These are phyloP conservation scores for Mycena metata DNA, from an alignment of 768 basidiomycete genomes.

Conservation along the genomic window DNA sequence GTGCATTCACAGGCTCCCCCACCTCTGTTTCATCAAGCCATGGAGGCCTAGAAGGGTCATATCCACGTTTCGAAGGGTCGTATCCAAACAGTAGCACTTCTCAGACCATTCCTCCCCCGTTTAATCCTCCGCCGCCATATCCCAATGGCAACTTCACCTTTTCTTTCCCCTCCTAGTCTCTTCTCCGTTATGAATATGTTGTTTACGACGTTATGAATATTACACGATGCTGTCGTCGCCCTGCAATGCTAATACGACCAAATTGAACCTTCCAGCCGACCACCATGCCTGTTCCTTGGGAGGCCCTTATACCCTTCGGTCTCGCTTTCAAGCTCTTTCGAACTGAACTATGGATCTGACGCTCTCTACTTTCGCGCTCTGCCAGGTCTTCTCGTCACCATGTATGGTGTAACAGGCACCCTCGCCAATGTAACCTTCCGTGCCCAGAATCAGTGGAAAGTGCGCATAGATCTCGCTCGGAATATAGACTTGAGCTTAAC, in stretches of 20 bases:
- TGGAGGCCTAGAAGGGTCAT: neutral
- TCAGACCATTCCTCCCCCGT: slow-evolving; percentile 22
- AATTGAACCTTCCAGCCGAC: neutral
- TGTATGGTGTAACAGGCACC: slow-evolving; percentile 94
- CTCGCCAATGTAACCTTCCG: slow-evolving; percentile 83
- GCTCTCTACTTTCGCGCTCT: slow-evolving; percentile 5
- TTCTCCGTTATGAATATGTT: neutral
- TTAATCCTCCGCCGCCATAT: neutral
- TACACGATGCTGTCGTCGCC: slow-evolving; percentile 2
- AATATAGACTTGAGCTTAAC: neutral
- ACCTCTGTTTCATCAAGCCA: slow-evolving; percentile 8
- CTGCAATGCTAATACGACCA: slow-evolving; percentile 12
- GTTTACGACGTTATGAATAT: neutral
- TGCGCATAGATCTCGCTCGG: slow-evolving; percentile 45
- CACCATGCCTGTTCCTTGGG: slow-evolving; percentile 96
- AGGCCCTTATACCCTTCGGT: slow-evolving; percentile 98
- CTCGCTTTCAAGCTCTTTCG: slow-evolving; percentile 32
- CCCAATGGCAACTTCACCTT: neutral
- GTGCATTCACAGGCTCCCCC: slow-evolving; percentile 11
- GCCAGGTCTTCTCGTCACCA: slow-evolving; percentile 82
- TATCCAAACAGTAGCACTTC: slow-evolving; percentile 10
- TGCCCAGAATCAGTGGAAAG: slow-evolving; percentile 93
- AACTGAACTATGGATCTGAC: slow-evolving; percentile 26
- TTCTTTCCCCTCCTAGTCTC: neutral
- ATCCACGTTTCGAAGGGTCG: neutral